Percentiles rank a stretch among this genome's conserved stretches.
Evolutionary conservation across 305 asterid genomes (phyloP).

Genomic region (Solanum hybrid): DNA sequence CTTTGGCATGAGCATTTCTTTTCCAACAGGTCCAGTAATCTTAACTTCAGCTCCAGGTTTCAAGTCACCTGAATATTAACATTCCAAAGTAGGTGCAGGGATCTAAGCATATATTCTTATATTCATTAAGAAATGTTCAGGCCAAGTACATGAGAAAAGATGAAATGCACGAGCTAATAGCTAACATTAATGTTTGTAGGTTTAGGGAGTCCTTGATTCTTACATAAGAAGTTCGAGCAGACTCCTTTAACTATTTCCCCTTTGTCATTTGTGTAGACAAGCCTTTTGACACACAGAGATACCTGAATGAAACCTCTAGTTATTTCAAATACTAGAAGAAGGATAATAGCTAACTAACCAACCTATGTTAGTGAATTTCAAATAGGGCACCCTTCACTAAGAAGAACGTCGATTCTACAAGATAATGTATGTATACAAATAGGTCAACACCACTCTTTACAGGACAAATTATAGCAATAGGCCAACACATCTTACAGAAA

Average conservation of each 20-base stretch:
- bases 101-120: not conserved
- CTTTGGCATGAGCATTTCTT: slow-evolving; percentile 94
- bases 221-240: slow-evolving; percentile 89
- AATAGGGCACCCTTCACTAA: not conserved
- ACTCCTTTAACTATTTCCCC: slow-evolving; percentile 82
- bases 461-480: not conserved
- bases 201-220: slow-evolving; percentile 16
- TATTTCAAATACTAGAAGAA: not conserved
- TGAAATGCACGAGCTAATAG: not conserved
- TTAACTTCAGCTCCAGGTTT: slow-evolving; percentile 72
- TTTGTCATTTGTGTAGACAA: slow-evolving; percentile 70
- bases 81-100: not conserved
- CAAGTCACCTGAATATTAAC: slow-evolving; percentile 58
- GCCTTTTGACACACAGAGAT: slow-evolving; percentile 77
- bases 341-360: not conserved
- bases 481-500: not conserved
- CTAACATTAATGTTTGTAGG: not conserved
- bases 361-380: not conserved
- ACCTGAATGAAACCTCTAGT: slow-evolving; percentile 35
- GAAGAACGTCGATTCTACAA: not conserved
- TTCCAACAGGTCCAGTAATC: slow-evolving; percentile 88
- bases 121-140: not conserved
- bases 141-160: not conserved
- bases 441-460: not conserved
- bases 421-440: not conserved